phyloP scores from a whole-genome alignment of 495 filamentous ascomycete species.

The Letharia lupina region DNA sequence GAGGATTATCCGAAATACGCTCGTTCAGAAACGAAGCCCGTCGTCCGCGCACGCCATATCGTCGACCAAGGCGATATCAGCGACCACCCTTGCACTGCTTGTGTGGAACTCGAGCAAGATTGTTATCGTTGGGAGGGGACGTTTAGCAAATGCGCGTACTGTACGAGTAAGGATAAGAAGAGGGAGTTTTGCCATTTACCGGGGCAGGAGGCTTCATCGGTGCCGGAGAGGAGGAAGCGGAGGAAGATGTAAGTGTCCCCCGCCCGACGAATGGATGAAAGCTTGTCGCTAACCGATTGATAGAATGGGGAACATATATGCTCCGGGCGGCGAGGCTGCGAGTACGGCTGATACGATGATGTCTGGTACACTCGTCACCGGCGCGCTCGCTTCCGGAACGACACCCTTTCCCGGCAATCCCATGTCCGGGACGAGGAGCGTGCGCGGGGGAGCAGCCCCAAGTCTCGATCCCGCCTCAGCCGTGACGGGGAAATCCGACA shows the following conservation, averaged over 20 bases:
- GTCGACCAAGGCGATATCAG: background rate
- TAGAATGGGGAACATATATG: background rate
- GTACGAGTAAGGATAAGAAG: constrained; percentile 13
- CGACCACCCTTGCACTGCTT: background rate
- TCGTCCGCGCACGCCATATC: background rate
- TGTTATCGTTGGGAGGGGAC: constrained; percentile 8
- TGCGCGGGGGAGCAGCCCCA: constrained; percentile 5
- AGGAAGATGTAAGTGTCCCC: constrained; percentile 12
- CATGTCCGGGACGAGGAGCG: background rate
- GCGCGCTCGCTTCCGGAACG: background rate
- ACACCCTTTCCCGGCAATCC: background rate
- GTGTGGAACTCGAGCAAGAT: background rate
- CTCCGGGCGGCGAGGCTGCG: background rate
- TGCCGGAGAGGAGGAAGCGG: constrained; percentile 8
- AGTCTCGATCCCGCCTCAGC: background rate
- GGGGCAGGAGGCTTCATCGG: background rate
- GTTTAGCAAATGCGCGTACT: constrained; percentile 15
- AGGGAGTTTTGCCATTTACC: constrained; percentile 11
- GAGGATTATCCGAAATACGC: background rate
- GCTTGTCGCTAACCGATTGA: background rate
- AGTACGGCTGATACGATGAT: constrained; percentile 3
- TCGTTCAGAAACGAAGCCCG: background rate
- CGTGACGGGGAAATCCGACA: background rate
- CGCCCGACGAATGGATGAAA: background rate
- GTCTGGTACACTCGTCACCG: background rate